Base-by-base conservation (phyloP, 352 stramenopile species). In the Plasmopara halstedii region DNA sequence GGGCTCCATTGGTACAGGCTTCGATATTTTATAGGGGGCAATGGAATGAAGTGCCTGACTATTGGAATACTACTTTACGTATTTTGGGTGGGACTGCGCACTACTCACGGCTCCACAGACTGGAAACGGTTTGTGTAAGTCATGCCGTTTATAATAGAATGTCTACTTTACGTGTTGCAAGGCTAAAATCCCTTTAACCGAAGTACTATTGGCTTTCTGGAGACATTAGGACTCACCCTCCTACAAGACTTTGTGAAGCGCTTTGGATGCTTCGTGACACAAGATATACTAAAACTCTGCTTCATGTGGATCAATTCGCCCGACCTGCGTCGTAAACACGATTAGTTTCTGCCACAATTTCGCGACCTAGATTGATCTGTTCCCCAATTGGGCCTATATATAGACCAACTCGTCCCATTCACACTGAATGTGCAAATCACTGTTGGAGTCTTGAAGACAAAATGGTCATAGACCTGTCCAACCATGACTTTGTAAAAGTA, bases 141-240 rank as follows among this genome's bases (percentile, higher is more conserved):
- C 3, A 53, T 53, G 46, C 36, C 46, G n/a, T n/a, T 18, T 46
- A 6, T 53, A 36, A 26, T 39, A 41, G n/a, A 53, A 53, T n/a
- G 18, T 26, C 18, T 10, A 41, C 46, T 53, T 53, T 13, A 15
- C 35, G 8, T 53, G 45, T 17, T 25, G 46, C 5, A 42, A 42
- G 13, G 36, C 18, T 22, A 29, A 29, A 15, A 27, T 1, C 2
- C 36, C 20, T 17, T 10, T 42, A 4, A 13, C 31, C 7, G 5
- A 35, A 35, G n/a, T 17, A 35, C 6, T 35, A 35, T 35, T 35
- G 31, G 6, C 13, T 35, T 4, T 35, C 2, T 35, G 11, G 15
- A 35, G n/a, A 4, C 31, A 2, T 39, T 44, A 11, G 48, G 48
- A 6, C 21, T 49, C 27, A 44, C 26, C 22, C 23, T 22, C 1